phyloP scores from a whole-genome alignment of 2,329 filamentous ascomycete genomes.

The Paraphoma sp. region DNA sequence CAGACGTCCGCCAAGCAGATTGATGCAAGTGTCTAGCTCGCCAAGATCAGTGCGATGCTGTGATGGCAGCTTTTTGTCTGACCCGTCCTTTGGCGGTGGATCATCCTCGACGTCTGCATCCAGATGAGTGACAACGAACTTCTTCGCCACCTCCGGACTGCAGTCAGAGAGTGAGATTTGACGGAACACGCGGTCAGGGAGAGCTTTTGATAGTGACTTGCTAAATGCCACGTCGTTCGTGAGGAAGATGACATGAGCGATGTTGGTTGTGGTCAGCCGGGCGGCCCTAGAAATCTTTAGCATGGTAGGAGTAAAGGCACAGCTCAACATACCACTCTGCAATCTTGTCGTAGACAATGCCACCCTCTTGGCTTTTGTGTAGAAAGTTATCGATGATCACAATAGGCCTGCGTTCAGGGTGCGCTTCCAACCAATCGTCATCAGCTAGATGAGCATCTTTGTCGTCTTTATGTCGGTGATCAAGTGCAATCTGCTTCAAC shows the following conservation, averaged over 20 bases:
- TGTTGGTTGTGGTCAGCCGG: constrained; percentile 80
- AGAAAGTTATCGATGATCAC: constrained; percentile 93
- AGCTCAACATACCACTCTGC: constrained; percentile 70
- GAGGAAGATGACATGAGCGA: constrained; percentile 93
- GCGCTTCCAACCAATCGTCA: constrained; percentile 88
- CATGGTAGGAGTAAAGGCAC: background rate
- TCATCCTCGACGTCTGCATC: constrained; percentile 58
- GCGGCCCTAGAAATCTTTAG: constrained; percentile 65
- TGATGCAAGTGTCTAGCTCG: constrained; percentile 83
- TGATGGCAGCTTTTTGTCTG: constrained; percentile 53
- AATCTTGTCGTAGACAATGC: constrained; percentile 59
- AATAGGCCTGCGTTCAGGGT: constrained; percentile 82
- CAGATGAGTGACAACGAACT: constrained; percentile 86
- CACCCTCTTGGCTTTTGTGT: constrained; percentile 68
- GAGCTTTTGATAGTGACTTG: constrained; percentile 83
- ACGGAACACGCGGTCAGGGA: constrained; percentile 90
- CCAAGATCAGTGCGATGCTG: constrained; percentile 63
- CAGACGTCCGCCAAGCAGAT: constrained; percentile 84
- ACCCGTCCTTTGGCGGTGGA: constrained; percentile 45
- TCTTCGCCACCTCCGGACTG: constrained; percentile 81
- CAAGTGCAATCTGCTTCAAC: constrained; percentile 77
- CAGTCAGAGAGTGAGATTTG: constrained; percentile 87
- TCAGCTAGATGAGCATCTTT: constrained; percentile 75
- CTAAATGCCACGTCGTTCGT: constrained; percentile 88
- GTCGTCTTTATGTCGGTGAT: constrained; percentile 72